These are phyloP conservation scores for Penicillium bialowiezense DNA, from an alignment of 495 filamentous ascomycete species.

Conservation along the genomic window DNA sequence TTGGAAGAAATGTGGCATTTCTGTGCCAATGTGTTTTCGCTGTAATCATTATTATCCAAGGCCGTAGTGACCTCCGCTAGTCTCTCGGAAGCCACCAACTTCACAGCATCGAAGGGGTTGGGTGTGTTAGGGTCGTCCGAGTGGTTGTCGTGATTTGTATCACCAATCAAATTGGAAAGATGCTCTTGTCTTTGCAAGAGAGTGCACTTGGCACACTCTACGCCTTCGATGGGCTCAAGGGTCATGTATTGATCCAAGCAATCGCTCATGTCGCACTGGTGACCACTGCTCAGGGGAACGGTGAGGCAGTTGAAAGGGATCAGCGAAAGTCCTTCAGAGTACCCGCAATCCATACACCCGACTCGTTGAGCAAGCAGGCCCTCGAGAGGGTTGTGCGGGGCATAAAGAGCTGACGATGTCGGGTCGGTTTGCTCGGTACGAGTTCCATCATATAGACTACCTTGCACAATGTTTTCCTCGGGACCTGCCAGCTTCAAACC, in stretches of 20 bases:
- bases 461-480: conserved; percentile 37
- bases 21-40: conserved; percentile 67
- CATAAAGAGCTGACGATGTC: conserved; percentile 1
- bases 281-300: conserved; percentile 62
- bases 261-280: conserved; percentile 63
- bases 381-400: conserved; percentile 68
- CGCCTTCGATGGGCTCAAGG: conserved; percentile 78
- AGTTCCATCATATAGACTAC: conserved; percentile 5
- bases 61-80: conserved; percentile 58
- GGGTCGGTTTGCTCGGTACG: not conserved
- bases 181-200: conserved; percentile 55
- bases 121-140: conserved; percentile 18
- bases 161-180: conserved; percentile 41
- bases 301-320: conserved; percentile 95
- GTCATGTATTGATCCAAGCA: conserved; percentile 82
- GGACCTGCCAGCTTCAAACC: conserved; percentile 43
- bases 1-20: conserved; percentile 72
- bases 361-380: conserved; percentile 87
- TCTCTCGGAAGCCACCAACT: conserved; percentile 43
- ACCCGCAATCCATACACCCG: conserved; percentile 80
- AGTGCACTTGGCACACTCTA: conserved; percentile 91
- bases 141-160: conserved; percentile 20
- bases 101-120: conserved; percentile 29
- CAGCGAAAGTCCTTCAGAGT: conserved; percentile 79
- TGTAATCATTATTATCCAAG: conserved; percentile 74